A percentile compares a stretch with the other conserved stretches of the same genome.
These are phyloP conservation scores for Coccomyxa sp. DNA, from an alignment of 139 green algal species.

Conservation along the genomic window DNA sequence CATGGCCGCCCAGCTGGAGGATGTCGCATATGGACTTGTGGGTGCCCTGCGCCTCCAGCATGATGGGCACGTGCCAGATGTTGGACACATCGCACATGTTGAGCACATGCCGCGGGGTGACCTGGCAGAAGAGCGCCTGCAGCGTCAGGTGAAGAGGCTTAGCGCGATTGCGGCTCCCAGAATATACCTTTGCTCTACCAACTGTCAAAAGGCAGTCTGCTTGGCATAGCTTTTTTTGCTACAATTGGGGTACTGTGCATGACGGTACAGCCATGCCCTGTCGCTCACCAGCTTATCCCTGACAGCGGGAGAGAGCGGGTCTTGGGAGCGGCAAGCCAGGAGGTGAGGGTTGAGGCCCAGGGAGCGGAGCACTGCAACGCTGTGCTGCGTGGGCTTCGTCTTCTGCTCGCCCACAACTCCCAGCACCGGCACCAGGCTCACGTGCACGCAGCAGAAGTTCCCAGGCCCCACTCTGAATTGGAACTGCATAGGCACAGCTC, in stretches of 20 bases:
- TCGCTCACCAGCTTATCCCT: slow-evolving; percentile 83
- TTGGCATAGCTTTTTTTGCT: neutral
- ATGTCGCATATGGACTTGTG: slow-evolving; percentile 68
- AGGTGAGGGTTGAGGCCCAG: slow-evolving; percentile 89
- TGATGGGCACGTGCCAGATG: slow-evolving; percentile 95
- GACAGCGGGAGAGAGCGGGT: slow-evolving; percentile 72
- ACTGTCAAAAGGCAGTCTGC: no score
- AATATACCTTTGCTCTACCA: no score
- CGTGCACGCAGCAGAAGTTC: slow-evolving; percentile 91
- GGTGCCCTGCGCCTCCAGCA: slow-evolving; percentile 76
- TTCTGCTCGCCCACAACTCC: slow-evolving; percentile 99
- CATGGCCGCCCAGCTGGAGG: slow-evolving; percentile 54
- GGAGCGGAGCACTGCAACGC: slow-evolving; percentile 83
- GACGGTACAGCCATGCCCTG: neutral
- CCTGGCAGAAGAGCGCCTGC: slow-evolving; percentile 95
- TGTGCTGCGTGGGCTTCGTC: slow-evolving; percentile 99
- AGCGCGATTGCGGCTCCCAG: no score
- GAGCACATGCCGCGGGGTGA: slow-evolving; percentile 76
- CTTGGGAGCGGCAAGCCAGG: slow-evolving; percentile 79
- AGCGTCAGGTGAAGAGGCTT: no score
- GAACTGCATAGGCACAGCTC: slow-evolving; percentile 28
- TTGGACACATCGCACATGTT: slow-evolving; percentile 97
- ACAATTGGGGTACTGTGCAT: neutral
- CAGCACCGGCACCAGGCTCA: slow-evolving; percentile 94
- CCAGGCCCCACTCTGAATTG: slow-evolving; percentile 68